phyloP scores from a whole-genome alignment of 1,284 basidiomycete genomes.

The Puccinia polysora region DNA sequence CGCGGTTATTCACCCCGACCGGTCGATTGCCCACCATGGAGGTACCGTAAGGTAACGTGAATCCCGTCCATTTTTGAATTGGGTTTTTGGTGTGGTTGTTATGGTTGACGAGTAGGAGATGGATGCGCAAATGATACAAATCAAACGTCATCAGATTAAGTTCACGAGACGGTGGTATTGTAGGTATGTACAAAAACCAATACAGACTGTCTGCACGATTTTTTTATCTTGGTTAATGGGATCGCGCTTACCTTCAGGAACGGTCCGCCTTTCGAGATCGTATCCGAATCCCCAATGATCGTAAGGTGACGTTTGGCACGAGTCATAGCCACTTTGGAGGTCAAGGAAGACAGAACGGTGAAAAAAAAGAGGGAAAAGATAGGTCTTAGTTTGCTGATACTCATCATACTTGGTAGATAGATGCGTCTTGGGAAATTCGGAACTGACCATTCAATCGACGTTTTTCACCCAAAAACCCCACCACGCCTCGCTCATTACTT shows the following conservation, averaged over 20 bases:
- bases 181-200: too few relatives aligned
- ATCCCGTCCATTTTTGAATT: background rate
- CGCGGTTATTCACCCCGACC: too few relatives aligned
- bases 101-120: too few relatives aligned
- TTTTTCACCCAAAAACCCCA: slow-evolving; percentile 87
- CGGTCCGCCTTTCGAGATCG: slow-evolving; percentile 71
- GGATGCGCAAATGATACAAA: too few relatives aligned
- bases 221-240: background rate
- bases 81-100: background rate
- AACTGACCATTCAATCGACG: slow-evolving; percentile 73
- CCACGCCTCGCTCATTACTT: slow-evolving; percentile 74
- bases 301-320: slow-evolving; percentile 82
- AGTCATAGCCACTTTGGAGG: slow-evolving; percentile 76
- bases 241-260: slow-evolving; percentile 66
- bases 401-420: too few relatives aligned
- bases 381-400: too few relatives aligned
- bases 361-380: background rate
- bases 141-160: too few relatives aligned
- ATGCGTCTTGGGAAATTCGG: background rate
- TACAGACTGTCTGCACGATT: background rate
- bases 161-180: too few relatives aligned
- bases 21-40: too few relatives aligned
- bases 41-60: too few relatives aligned
- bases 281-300: slow-evolving; percentile 82
- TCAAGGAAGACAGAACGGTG: background rate